Percentiles rank a stretch among this genome's conserved stretches.
These are phyloP conservation scores for Coleophoma crateriformis DNA, from an alignment of 2,329 filamentous ascomycete species.

Conservation along the genomic window DNA sequence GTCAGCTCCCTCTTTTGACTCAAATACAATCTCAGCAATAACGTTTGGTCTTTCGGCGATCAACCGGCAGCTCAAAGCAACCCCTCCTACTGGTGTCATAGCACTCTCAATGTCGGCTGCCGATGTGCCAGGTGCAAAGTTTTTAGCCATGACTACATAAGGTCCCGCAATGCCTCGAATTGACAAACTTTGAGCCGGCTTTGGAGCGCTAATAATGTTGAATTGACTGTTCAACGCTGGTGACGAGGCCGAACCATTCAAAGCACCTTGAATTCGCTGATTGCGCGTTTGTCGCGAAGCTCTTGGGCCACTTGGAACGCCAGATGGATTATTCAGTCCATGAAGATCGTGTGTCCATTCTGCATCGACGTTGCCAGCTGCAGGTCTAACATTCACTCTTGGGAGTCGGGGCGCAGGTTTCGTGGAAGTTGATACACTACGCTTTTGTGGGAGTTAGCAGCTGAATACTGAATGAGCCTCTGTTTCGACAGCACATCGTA, in stretches of 20 bases:
- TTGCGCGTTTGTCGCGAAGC: conserved; percentile 18
- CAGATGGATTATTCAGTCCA: conserved; percentile 34
- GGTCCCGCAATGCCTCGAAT: conserved; percentile 72
- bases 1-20: conserved; percentile 66
- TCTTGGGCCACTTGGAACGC: conserved; percentile 27
- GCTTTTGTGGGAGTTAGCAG: conserved; percentile 11
- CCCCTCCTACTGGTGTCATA: conserved; percentile 68
- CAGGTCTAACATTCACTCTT: conserved; percentile 19
- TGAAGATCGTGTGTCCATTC: conserved; percentile 72
- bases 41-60: conserved; percentile 65
- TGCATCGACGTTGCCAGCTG: conserved; percentile 52
- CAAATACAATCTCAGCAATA: conserved; percentile 72
- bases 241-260: conserved; percentile 22
- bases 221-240: conserved; percentile 25
- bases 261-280: conserved; percentile 18
- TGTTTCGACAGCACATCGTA: neutral
- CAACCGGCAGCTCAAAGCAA: conserved; percentile 61
- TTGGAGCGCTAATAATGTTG: conserved; percentile 28
- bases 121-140: conserved; percentile 78
- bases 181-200: conserved; percentile 47
- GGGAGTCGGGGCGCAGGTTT: conserved; percentile 21
- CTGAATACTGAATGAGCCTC: neutral
- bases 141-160: conserved; percentile 69
- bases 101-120: conserved; percentile 79
- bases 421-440: conserved; percentile 15